Evolutionary conservation across 305 asterid species (phyloP).

Genomic region (Fraxinus sp.): DNA sequence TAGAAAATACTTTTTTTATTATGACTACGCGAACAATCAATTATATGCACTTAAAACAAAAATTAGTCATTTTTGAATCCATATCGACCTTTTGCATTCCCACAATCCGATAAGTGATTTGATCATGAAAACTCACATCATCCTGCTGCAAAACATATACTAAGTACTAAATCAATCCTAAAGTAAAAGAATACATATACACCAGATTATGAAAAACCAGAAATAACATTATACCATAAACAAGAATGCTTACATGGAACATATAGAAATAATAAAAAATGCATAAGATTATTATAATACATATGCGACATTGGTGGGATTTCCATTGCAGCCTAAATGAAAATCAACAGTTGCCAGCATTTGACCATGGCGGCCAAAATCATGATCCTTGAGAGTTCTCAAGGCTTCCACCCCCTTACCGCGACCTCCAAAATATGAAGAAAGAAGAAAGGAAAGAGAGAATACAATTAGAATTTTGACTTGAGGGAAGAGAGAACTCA

Average conservation of each 20-base stretch:
- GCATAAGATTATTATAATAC: slow-evolving; percentile 16
- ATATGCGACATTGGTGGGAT: slow-evolving; percentile 77
- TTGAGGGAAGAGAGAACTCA: too few relatives aligned
- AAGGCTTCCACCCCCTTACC: slow-evolving; percentile 35
- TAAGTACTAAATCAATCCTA: not conserved
- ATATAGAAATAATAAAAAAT: slow-evolving; percentile 5
- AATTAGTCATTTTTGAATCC: not conserved
- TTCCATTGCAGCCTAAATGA: slow-evolving; percentile 79
- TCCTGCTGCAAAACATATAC: too few relatives aligned
- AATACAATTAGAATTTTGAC: too few relatives aligned
- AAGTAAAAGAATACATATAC: not conserved
- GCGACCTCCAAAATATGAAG: slow-evolving; percentile 43
- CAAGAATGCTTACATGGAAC: slow-evolving; percentile 14
- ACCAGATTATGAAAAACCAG: not conserved
- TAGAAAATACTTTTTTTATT: not conserved
- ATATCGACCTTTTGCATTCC: too few relatives aligned
- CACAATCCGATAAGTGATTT: too few relatives aligned
- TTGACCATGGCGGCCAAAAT: slow-evolving; percentile 70
- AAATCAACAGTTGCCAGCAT: slow-evolving; percentile 74
- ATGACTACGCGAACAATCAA: not conserved
- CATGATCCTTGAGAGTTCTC: slow-evolving; percentile 61
- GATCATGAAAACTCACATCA: too few relatives aligned
- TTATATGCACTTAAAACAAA: not conserved
- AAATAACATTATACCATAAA: not conserved
- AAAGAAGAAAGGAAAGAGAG: too few relatives aligned